phyloP scores from a whole-genome alignment of 2,329 filamentous ascomycete species.

The Stylonectria norvegica region DNA sequence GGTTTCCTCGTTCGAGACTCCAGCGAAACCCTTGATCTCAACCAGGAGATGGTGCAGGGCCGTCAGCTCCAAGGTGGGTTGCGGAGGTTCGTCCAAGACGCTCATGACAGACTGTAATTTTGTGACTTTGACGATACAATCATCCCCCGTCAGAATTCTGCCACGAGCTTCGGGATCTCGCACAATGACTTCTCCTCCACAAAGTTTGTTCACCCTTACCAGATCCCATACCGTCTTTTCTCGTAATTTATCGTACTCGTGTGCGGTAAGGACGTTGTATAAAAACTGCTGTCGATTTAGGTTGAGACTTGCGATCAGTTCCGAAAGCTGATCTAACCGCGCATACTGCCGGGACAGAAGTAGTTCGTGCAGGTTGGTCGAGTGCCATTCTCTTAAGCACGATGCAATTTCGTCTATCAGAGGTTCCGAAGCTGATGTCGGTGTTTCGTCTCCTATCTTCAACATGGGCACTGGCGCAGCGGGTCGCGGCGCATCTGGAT shows the following conservation, averaged over 20 bases:
- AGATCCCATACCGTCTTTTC: conserved; percentile 95
- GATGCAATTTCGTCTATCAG: conserved; percentile 97
- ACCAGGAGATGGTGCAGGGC: conserved; percentile 78
- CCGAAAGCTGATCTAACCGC: conserved; percentile 75
- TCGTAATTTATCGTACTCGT: conserved; percentile 76
- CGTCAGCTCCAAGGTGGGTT: conserved; percentile 61
- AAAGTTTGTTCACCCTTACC: conserved; percentile 89
- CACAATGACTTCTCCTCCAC: conserved; percentile 91
- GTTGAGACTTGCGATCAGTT: conserved; percentile 78
- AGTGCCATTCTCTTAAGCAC: conserved; percentile 96
- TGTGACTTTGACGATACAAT: conserved; percentile 88
- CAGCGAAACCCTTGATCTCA: conserved; percentile 78
- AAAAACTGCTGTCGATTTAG: conserved; percentile 83
- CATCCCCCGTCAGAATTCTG: conserved; percentile 82
- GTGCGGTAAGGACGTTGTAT: conserved; percentile 85
- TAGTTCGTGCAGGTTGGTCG: conserved; percentile 90
- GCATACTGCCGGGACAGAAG: conserved; percentile 79
- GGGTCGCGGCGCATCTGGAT: conserved; percentile 70
- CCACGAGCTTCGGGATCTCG: conserved; percentile 81
- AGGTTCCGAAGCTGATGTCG: conserved; percentile 82
- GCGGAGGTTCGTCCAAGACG: conserved; percentile 78
- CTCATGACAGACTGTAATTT: conserved; percentile 95
- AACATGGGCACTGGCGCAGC: conserved; percentile 94
- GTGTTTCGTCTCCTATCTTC: conserved; percentile 95
- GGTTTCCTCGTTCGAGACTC: conserved; percentile 70